Evolutionary conservation across 2,329 filamentous ascomycete genomes (phyloP), one percentile per base, ranked within the genome.

Genomic region (Ascochyta rabiei): DNA sequence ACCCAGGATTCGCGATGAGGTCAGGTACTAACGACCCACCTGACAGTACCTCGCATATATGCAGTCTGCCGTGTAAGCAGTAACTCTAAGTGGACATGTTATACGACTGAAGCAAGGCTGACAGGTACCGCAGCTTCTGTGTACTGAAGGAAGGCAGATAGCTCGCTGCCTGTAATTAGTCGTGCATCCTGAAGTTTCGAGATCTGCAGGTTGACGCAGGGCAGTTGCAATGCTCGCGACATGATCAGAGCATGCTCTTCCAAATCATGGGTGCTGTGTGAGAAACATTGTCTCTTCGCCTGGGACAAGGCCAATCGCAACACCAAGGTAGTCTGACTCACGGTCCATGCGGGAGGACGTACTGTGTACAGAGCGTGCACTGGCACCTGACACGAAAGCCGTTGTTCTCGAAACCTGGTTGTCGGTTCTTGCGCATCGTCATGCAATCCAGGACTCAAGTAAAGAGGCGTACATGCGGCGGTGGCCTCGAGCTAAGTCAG

Each of bases 331-430:
- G 23, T 10, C 50, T 54, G 46, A 52, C 47, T 51, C 48, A 48
- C 26, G 35, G 30, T 30, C 40, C 45, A 48, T 49, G 45, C 45
- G 28, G 52, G 30, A 37, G 47, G 53, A 47, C 52, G 28, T 61
- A 31, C 30, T 42, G 42, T 41, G 57, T 56, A 68, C 64, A 64
- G 55, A 57, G 50, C 66, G 69, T 69, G 67, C 59, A 67, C 45
- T 66, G 57, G 61, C 66, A 68, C 67, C 63, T 71, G 55, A 67
- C 67, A 71, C 64, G 15, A 65, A 67, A 62, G 63, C 68, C 64
- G 65, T 69, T 71, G 35, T 51, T 49, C 47, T 60, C 47, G 56
- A 60, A 61, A 71, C 72, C 72, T 59, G 72, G 72, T 74, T 65
- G 55, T 61, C 62, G 72, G 72, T 64, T 62, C 38, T 46, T 56